Conservation (phyloP, 2,329 filamentous ascomycete genomes). For the Metarhizium rileyi region DNA sequence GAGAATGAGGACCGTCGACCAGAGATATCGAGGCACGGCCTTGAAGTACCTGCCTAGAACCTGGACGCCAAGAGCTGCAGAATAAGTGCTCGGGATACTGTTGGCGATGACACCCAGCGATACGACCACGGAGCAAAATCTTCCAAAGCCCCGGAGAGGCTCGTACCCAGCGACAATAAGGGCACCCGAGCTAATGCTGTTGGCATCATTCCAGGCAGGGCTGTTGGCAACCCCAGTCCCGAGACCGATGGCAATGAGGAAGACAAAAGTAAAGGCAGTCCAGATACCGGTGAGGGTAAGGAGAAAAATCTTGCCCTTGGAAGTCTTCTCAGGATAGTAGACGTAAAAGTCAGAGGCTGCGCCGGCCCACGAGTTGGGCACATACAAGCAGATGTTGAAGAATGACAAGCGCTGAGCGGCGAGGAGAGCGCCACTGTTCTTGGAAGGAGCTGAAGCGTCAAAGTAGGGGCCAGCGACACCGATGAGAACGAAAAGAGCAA, state of each 20-base stretch:
- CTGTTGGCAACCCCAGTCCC: conserved; percentile 39
- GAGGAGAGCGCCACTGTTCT: conserved; percentile 49
- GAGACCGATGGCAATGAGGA: conserved; percentile 50
- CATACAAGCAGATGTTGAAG: conserved; percentile 56
- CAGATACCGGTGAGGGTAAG: conserved; percentile 62
- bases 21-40: conserved; percentile 42
- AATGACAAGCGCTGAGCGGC: conserved; percentile 52
- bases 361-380: conserved; percentile 48
- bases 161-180: conserved; percentile 46
- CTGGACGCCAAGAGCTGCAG: conserved; percentile 49
- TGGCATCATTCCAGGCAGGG: conserved; percentile 40
- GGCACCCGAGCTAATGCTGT: conserved; percentile 42
- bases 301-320: conserved; percentile 53
- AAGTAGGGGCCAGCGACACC: conserved; percentile 53
- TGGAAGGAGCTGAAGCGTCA: conserved; percentile 54
- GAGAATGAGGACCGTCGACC: conserved; percentile 41
- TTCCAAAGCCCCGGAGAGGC: conserved; percentile 44
- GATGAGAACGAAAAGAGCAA: conserved; percentile 63
- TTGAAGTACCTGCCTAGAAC: conserved; percentile 44
- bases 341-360: conserved; percentile 74
- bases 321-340: conserved; percentile 58
- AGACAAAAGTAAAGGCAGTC: conserved; percentile 51
- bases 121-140: conserved; percentile 46
- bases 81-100: conserved; percentile 45
- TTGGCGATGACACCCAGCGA: conserved; percentile 46